A percentile compares a stretch with the other conserved stretches of the same genome.
These are phyloP conservation scores for Cicer judaicum DNA, from an alignment of 306 rosid genomes.

Conservation along the genomic window DNA sequence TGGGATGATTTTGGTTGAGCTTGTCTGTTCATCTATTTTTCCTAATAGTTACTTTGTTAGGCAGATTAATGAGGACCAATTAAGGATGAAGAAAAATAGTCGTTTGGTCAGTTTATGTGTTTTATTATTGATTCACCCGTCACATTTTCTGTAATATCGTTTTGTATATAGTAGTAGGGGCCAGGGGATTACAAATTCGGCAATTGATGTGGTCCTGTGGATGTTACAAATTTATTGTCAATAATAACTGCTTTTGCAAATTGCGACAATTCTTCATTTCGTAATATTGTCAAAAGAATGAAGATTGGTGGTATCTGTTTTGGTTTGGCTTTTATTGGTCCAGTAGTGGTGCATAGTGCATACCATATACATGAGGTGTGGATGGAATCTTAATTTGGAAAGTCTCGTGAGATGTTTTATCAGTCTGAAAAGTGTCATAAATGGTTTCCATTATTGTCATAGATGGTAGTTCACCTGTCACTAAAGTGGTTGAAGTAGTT, in stretches of 20 bases:
- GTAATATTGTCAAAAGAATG: constrained; percentile 13
- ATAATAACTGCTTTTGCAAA: constrained; percentile 22
- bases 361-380: constrained; percentile 19
- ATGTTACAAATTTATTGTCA: constrained; percentile 23
- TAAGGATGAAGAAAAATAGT: constrained; percentile 31
- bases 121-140: neutral
- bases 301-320: constrained; percentile 33
- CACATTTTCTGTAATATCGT: constrained; percentile 20
- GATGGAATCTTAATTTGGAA: constrained; percentile 24
- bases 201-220: constrained; percentile 8
- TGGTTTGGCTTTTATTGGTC: constrained; percentile 7
- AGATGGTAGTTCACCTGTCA: constrained; percentile 30
- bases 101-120: constrained; percentile 23
- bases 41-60: constrained; percentile 13
- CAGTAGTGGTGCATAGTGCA: constrained; percentile 14
- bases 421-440: constrained; percentile 37
- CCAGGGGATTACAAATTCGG: constrained; percentile 23
- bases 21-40: constrained; percentile 12
- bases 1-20: constrained; percentile 12
- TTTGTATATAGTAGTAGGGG: constrained; percentile 36
- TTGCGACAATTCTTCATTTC: constrained; percentile 15
- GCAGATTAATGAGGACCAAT: constrained; percentile 27
- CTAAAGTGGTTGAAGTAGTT: constrained; percentile 29
- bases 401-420: constrained; percentile 28
- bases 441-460: constrained; percentile 40